Percentiles rank a stretch among this genome's conserved stretches.
Conservation (phyloP, 306 rosid species). For the Lablab purpureus region DNA sequence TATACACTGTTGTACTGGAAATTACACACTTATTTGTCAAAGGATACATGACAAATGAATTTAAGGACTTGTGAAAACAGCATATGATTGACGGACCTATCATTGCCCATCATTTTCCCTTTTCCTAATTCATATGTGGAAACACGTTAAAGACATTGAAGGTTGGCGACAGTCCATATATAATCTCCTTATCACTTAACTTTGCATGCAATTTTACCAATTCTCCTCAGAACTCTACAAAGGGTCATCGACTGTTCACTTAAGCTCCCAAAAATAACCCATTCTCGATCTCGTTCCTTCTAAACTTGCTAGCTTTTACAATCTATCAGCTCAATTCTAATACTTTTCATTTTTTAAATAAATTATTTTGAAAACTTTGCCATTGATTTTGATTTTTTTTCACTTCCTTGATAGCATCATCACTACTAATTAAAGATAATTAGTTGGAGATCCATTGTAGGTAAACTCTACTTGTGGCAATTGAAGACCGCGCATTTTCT, state of each 20-base stretch:
- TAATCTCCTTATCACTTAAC: background rate
- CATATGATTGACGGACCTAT: background rate
- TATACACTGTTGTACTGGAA: background rate
- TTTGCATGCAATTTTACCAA: background rate
- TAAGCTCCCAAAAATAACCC: background rate
- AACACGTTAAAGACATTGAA: background rate
- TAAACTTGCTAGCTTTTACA: background rate
- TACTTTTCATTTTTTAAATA: background rate
- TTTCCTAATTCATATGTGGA: background rate
- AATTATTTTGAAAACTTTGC: background rate
- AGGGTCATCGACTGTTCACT: background rate
- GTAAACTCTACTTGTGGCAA: background rate
- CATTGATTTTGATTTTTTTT: background rate
- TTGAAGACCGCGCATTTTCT: background rate
- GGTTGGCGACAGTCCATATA: background rate
- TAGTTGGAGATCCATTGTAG: background rate
- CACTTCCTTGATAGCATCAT: background rate
- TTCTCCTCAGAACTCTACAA: background rate
- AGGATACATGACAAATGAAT: background rate
- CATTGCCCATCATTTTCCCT: background rate
- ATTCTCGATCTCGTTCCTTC: background rate
- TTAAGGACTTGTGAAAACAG: background rate
- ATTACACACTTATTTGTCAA: background rate
- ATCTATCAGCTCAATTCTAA: background rate
- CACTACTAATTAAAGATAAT: background rate